These are phyloP conservation scores for Phialocephala sp. DNA, from an alignment of 2,329 filamentous ascomycete genomes.

Conservation along the genomic window DNA sequence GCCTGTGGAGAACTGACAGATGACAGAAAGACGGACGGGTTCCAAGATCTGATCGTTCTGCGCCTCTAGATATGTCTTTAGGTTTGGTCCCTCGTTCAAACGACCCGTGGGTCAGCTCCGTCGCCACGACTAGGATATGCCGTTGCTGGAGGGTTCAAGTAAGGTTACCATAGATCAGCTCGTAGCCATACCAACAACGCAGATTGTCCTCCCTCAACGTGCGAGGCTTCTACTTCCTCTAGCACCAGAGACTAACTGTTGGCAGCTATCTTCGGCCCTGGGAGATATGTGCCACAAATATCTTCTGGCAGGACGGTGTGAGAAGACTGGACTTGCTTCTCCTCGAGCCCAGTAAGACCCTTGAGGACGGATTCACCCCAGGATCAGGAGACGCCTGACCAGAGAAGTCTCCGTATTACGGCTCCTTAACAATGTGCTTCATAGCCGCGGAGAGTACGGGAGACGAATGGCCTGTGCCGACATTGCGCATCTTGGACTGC, in stretches of 20 bases:
- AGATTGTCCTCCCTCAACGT: neutral
- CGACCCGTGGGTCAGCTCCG: conserved; percentile 1
- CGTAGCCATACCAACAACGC: neutral
- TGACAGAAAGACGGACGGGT: conserved; percentile 21
- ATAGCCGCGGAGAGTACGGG: conserved; percentile 1
- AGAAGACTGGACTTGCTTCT: neutral
- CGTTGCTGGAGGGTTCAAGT: neutral
- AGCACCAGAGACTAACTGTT: neutral
- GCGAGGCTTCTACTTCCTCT: neutral
- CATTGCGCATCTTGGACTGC: conserved; percentile 10
- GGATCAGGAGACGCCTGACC: conserved; percentile 8
- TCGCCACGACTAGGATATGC: neutral
- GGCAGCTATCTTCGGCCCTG: neutral
- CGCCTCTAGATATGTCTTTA: conserved; percentile 21
- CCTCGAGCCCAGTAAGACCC: neutral
- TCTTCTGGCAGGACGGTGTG: neutral
- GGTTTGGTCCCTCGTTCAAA: conserved; percentile 15
- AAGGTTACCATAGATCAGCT: neutral
- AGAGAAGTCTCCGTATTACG: conserved; percentile 19
- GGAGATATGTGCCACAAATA: neutral
- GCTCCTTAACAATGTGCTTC: conserved; percentile 1
- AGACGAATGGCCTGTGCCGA: conserved; percentile 10
- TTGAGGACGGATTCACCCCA: neutral
- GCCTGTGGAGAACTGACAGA: conserved; percentile 20
- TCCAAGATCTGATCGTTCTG: conserved; percentile 18